Base-by-base conservation (phyloP, 495 filamentous ascomycete species). In the Acidomyces sp. region DNA sequence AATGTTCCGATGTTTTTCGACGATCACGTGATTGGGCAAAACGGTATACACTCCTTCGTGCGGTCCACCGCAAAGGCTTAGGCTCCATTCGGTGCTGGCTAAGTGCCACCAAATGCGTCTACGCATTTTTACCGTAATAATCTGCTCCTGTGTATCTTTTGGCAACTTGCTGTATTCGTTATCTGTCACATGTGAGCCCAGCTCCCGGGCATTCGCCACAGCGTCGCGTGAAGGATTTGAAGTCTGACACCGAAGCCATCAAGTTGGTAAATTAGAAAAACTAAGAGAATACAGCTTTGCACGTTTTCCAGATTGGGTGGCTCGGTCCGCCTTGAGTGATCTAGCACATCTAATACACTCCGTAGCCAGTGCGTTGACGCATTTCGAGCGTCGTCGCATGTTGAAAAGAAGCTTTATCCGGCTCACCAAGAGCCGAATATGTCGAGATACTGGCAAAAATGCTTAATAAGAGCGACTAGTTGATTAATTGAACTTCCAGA, bases 21-120 rank as follows among this genome's bases (percentile, higher is more conserved):
- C 60, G 12, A 61, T 53, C 50, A 72, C 62, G 22, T 70, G 66
- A 10, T 53, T 45, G 2, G 62, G 63, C 23, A 63, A 54, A 11
- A 71, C 60, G 3, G 58, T 49, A 43, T 71, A 72, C 4, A 58
- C 68, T 39, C 62, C 61, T 32, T 70, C 67, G 32, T 71, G 66
- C 1, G 69, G 69, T n/a, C 68, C 68, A 18, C 39, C 42, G n/a
- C 46, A 28, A 11, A 46, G 21, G 25, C 51, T 43, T 2, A 52
- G 35, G 7, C 36, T 24, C 68, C 68, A 71, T 41, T 70, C 68
- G 31, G 57, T 62, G 2, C 62, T 48, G 9, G 53, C 55, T 9
- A 69, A 39, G 41, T 69, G 61, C 68, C 68, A 71, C 57, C 64
- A 68, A 2, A 70, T 62, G 65, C 10, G 70, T 62, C 34, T 58